Conservation (phyloP, 176 grass and related monocot species). For the Otatea glauca region DNA sequence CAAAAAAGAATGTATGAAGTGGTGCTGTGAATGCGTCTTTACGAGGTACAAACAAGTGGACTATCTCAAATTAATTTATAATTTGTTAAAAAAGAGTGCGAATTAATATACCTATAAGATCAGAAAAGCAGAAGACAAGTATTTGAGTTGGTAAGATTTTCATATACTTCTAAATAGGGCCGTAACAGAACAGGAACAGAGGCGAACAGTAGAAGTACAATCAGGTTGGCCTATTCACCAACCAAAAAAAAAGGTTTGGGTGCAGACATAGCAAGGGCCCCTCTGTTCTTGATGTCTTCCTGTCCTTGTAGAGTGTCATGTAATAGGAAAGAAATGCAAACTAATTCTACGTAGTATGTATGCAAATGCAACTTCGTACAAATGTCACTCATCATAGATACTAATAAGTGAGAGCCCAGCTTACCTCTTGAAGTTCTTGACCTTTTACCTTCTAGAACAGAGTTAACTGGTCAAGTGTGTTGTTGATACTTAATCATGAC, state of each 20-base stretch:
- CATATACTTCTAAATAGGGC: background rate
- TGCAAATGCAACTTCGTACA: conserved; percentile 6
- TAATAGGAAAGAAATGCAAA: background rate
- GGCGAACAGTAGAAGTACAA: background rate
- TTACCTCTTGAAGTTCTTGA: background rate
- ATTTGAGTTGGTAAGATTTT: conserved; percentile 1
- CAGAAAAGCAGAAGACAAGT: background rate
- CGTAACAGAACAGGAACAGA: background rate
- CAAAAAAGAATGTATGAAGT: background rate
- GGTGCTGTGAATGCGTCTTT: background rate
- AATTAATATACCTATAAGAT: background rate
- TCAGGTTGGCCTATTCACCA: background rate
- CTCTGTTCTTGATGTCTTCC: conserved; percentile 12
- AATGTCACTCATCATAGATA: background rate
- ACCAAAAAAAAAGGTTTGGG: conserved; percentile 5
- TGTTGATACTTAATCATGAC: conserved; percentile 20
- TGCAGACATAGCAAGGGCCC: background rate
- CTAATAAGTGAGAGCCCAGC: background rate
- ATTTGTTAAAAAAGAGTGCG: background rate
- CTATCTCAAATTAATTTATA: background rate
- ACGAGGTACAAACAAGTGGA: background rate
- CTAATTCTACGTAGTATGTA: conserved; percentile 27
- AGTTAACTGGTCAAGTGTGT: conserved; percentile 33
- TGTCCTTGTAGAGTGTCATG: conserved; percentile 33
- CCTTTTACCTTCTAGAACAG: conserved; percentile 20